Base-by-base conservation (phyloP, 768 basidiomycete species). In the Tubosaeta brunneosetosa region DNA sequence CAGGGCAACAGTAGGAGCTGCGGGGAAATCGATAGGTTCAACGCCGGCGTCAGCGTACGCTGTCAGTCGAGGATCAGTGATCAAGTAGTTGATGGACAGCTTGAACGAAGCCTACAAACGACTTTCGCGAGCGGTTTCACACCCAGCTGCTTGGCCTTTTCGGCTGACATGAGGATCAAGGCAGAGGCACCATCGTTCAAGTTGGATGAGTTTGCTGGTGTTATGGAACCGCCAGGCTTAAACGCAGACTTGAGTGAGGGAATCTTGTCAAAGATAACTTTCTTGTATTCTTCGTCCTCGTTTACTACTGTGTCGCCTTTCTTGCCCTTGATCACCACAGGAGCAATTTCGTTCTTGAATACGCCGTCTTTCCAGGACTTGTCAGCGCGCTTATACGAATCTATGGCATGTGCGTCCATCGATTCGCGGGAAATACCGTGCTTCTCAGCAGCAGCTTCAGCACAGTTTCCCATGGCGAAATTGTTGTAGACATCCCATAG, bases 231-330 rank as follows among this genome's bases (percentile, higher is more conserved):
- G 52, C 84, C 89, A 56, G 85, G 78, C 73, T 88, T 86, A 83
- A 99, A 99, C 32, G 88, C 88, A 47, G 94, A 92, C 58, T 82
- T 83, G 56, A 99, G 80, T 6, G 83, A 75, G 32, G 94, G 91
- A 58, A 98, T 81, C 71, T 99, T 99, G 57, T 97, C 94, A 66
- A 84, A 94, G 63, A 95, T 83, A 59, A 99, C 84, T 61, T 93
- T 88, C 78, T 94, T 98, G 80, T 92, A 97, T 66, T 98, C 97
- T 71, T 99, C 97, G 64, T 99, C 97, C 75, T 98, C 94, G 59
- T 79, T 79, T 42, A 99, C 82, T 47, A 97, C 69, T 29, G 82
- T 86, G 66, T 95, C 91, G 38, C 92, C 91, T 76, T 97, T 97
- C 78, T 92, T 93, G 67, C 90, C 89, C 70, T 89, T 89, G 74